Conservation (phyloP, 1,139 yeast species). For the Blastobotrys buckinghamii region DNA sequence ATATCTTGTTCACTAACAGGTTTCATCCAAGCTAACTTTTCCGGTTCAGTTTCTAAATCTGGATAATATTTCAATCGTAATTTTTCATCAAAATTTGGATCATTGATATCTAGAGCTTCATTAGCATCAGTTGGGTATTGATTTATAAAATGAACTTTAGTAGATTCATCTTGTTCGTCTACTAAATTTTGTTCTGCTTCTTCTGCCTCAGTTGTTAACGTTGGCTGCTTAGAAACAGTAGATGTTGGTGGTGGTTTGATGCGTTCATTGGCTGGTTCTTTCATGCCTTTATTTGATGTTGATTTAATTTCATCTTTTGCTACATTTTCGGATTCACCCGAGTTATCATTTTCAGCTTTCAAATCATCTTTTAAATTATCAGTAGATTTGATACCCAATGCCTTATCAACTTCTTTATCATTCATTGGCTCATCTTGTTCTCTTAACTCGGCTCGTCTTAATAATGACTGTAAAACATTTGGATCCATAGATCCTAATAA, state of each 20-base stretch:
- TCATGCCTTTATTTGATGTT: neutral
- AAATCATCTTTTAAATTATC: neutral
- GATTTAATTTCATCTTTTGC: constrained; percentile 16
- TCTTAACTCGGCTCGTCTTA: constrained; percentile 30
- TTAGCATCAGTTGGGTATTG: constrained; percentile 21
- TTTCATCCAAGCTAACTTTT: constrained; percentile 87
- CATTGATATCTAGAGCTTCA: constrained; percentile 25
- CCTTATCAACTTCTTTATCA: constrained; percentile 43
- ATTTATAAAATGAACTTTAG: constrained; percentile 1
- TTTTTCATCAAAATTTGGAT: constrained; percentile 67
- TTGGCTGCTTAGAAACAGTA: neutral
- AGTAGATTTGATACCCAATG: constrained; percentile 25
- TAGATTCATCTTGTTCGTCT: neutral
- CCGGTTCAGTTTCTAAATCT: constrained; percentile 75
- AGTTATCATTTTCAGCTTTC: neutral
- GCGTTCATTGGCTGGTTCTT: neutral
- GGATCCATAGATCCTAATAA: constrained; percentile 65
- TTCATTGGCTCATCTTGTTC: constrained; percentile 45
- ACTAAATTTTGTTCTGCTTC: neutral
- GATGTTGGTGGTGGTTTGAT: neutral
- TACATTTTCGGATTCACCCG: constrained; percentile 6
- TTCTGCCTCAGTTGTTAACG: neutral
- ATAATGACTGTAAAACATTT: constrained; percentile 51
- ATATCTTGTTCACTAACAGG: constrained; percentile 40
- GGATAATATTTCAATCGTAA: constrained; percentile 86